Conservation (phyloP, 2,329 filamentous ascomycete genomes). For the Sporothrix schenckii region DNA sequence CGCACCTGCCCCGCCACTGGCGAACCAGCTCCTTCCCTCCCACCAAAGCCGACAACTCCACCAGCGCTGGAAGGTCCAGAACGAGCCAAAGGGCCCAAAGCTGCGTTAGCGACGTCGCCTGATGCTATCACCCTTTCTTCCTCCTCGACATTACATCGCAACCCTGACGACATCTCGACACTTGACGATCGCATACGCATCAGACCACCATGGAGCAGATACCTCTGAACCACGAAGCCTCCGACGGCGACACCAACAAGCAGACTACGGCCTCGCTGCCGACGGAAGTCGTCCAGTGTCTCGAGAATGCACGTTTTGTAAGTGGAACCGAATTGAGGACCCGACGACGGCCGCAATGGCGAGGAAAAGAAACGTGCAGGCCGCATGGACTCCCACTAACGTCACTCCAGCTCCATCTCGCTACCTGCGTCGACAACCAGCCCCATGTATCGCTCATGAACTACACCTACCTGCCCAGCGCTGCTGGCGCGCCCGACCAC, state of each 20-base stretch:
- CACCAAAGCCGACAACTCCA: slow-evolving; percentile 17
- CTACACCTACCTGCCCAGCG: slow-evolving; percentile 91
- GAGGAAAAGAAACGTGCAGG: slow-evolving; percentile 18
- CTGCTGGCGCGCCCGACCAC: slow-evolving; percentile 58
- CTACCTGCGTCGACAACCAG: slow-evolving; percentile 79
- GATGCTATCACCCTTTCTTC: slow-evolving; percentile 8
- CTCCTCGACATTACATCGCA: neutral
- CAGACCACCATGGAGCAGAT: slow-evolving; percentile 60
- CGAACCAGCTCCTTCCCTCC: neutral
- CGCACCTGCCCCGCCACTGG: slow-evolving; percentile 31
- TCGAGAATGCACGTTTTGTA: slow-evolving; percentile 95
- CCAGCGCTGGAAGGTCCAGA: slow-evolving; percentile 21
- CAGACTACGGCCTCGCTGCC: slow-evolving; percentile 72
- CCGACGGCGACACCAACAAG: slow-evolving; percentile 71
- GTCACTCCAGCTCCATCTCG: slow-evolving; percentile 77
- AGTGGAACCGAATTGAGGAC: slow-evolving; percentile 39
- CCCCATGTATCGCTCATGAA: slow-evolving; percentile 98
- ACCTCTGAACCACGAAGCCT: slow-evolving; percentile 74
- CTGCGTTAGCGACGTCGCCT: slow-evolving; percentile 10
- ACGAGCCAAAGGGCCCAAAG: neutral
- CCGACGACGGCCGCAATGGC: too few species aligned
- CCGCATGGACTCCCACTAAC: neutral
- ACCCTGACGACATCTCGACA: neutral
- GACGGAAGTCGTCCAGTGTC: slow-evolving; percentile 81
- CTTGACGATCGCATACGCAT: neutral